Evolutionary conservation across 2,329 filamentous ascomycete species (phyloP), one percentile per base, ranked within the genome.

Genomic region (Fusarium compactum): DNA sequence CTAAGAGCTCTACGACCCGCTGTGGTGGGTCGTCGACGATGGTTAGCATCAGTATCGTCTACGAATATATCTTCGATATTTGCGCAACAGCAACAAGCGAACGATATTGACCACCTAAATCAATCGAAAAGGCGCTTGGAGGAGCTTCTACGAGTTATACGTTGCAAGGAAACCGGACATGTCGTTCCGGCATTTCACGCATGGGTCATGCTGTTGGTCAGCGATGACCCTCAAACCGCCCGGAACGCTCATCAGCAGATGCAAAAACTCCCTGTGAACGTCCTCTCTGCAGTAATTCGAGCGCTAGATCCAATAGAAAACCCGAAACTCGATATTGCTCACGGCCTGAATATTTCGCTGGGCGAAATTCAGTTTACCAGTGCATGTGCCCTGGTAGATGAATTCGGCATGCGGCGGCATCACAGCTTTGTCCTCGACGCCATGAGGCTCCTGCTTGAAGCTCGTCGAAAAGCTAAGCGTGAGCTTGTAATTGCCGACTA

Each of bases 251-350:
- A 78, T 10, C 65, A 77, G 9, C 76, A 81, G 46, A 69, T 84
- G 8, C 69, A 69, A 16, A 53, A 66, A 1, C 75, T 94, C 24
- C 84, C 90, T 1, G 77, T 83, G 3, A 81, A 85, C 2, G 85
- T 85, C 1, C 90, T 94, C 74, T 87, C 89, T 3, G 89, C 91
- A 67, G 85, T 92, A 12, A 77, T 95, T 30, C 84, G 85, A 34
- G 82, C 85, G 8, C 78, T 94, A 11, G 89, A 92, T 61, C 90
- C 91, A 0, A 73, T 86, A 7, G 74, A 78, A 24, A 78, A 89
- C 20, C 76, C 79, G 22, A 78, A 85, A 15, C 76, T 88, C 22
- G 89, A 91, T 75, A 76, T 83, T 6, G 79, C 80, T 14, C 75
- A 84, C 38, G 80, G 82, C 18, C 65, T 84, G 20, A 67, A 74